Evolutionary conservation across 768 basidiomycete species (phyloP).

Genomic region (Arthromyces matolae): DNA sequence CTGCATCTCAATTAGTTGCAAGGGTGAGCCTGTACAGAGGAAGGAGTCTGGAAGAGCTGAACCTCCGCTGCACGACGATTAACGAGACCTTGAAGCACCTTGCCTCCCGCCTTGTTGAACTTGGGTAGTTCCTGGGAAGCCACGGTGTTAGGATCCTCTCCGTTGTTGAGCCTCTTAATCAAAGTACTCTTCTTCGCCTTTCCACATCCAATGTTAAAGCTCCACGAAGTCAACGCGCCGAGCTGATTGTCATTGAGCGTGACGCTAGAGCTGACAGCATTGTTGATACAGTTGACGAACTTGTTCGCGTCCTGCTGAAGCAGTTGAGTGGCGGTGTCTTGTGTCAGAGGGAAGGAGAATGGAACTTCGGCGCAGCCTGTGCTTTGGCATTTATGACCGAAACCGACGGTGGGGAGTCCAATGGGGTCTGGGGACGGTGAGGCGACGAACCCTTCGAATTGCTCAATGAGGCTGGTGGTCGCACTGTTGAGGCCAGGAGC

Average conservation of each 20-base stretch:
- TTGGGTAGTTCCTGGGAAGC: constrained; percentile 24
- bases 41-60: constrained; percentile 25
- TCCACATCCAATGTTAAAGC: constrained; percentile 27
- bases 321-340: constrained; percentile 24
- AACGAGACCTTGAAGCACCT: constrained; percentile 21
- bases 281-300: constrained; percentile 24
- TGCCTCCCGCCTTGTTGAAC: constrained; percentile 27
- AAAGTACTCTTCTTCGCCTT: constrained; percentile 24
- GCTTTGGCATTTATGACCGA: constrained; percentile 25
- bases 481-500: constrained; percentile 20
- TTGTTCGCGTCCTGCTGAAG: constrained; percentile 22
- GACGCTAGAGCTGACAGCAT: constrained; percentile 21
- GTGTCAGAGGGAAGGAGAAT: constrained; percentile 24
- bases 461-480: constrained; percentile 25
- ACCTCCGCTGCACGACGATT: constrained; percentile 27
- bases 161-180: constrained; percentile 24
- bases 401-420: constrained; percentile 29
- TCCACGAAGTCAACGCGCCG: constrained; percentile 24
- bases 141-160: constrained; percentile 27
- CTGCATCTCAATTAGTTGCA: constrained; percentile 8
- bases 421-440: constrained; percentile 27
- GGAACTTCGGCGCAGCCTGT: constrained; percentile 20
- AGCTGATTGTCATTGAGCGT: constrained; percentile 28
- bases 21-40: constrained; percentile 23
- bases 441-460: constrained; percentile 27